Base-by-base conservation (phyloP, 176 grass and related monocot genomes). In the Bonia amplexicaulis region DNA sequence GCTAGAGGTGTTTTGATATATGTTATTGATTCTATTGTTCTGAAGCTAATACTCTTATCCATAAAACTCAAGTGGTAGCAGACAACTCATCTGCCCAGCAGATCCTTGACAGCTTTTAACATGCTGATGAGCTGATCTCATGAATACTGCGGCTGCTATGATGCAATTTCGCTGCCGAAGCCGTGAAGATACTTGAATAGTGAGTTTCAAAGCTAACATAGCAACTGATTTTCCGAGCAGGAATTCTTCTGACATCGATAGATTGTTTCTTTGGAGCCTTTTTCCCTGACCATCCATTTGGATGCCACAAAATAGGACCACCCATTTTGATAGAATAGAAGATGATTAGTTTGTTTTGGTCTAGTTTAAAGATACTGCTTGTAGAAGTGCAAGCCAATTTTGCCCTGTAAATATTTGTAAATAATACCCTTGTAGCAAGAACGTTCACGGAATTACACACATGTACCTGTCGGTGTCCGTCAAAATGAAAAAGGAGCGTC, bases 341-440 rank as follows among this genome's bases (percentile, higher is more conserved):
- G n/a, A 9, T 51, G 63, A 29, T 47, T 33, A 66, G 61, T 51
- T 48, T 37, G 25, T 68, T 80, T 40, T 80, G 45, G 7, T 52
- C 19, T 53, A 67, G 78, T 67, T 80, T 47, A 10, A 55, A 62
- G 70, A 58, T 25, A 29, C 20, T 55, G 17, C 79, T 40, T 58
- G 22, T 66, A 78, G 65, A 73, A 78, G 41, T 57, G 41, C 66
- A 67, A 78, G 66, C 68, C 49, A 90, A 59, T 82, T 72, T 90
- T 65, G 15, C 53, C 65, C 12, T 90, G 84, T 86, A 83, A 76
- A 90, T 82, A 66, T 82, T 35, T 78, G 73, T 73, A 86, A 13
- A 63, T 74, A 78, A 58, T 58, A n/a, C 54, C 54, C 20, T 10
- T 58, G 54, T 58, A n/a, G 54, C 54, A 58, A n/a, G 20, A 22